Evolutionary conservation across 768 basidiomycete genomes (phyloP).

Genomic region (Sistotremastrum niveocremeum): DNA sequence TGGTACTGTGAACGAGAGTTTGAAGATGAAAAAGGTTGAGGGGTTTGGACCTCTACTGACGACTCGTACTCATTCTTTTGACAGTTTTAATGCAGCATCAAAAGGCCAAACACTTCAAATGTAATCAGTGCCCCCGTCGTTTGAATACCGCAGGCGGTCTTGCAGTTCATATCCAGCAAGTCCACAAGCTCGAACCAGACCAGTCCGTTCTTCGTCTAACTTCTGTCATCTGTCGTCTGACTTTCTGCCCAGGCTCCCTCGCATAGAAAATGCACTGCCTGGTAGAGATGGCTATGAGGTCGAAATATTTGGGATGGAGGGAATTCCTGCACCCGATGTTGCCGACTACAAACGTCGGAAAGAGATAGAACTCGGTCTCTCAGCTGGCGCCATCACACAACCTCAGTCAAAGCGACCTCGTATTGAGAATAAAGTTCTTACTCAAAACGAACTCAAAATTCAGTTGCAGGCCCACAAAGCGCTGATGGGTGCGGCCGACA

Average conservation of each 20-base stretch:
- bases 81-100: slow-evolving; percentile 97
- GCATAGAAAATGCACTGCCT: slow-evolving; percentile 92
- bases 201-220: slow-evolving; percentile 33
- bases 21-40: slow-evolving; percentile 93
- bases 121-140: slow-evolving; percentile 86
- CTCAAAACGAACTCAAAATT: slow-evolving; percentile 72
- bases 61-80: not conserved
- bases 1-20: slow-evolving; percentile 99
- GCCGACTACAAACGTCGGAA: slow-evolving; percentile 94
- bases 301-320: slow-evolving; percentile 99
- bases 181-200: slow-evolving; percentile 97
- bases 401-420: slow-evolving; percentile 73
- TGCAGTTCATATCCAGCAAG: slow-evolving; percentile 96
- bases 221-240: not conserved
- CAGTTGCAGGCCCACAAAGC: slow-evolving; percentile 85
- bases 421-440: slow-evolving; percentile 59
- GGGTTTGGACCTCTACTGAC: slow-evolving; percentile 1
- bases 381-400: slow-evolving; percentile 68
- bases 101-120: slow-evolving; percentile 99
- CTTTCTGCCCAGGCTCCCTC: slow-evolving; percentile 38
- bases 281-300: slow-evolving; percentile 97
- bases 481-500: slow-evolving; percentile 61
- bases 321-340: slow-evolving; percentile 85
- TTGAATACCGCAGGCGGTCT: slow-evolving; percentile 96
- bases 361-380: slow-evolving; percentile 83